Evolutionary conservation across 108 stramenopile genomes (phyloP).

Genomic region (Fistulifera pelliculosa): DNA sequence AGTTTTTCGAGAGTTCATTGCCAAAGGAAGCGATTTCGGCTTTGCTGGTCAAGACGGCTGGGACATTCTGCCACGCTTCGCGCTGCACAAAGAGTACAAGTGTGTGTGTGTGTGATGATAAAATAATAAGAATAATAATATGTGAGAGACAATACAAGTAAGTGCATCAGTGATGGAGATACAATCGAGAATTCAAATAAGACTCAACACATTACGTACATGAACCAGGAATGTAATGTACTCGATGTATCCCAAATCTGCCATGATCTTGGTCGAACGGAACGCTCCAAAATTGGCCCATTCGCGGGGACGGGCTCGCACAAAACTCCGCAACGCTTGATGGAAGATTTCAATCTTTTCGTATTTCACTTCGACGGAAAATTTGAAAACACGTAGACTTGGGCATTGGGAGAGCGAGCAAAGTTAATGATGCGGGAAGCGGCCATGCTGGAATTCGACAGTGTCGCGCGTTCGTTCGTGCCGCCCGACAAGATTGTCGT

Average conservation of each 20-base stretch:
- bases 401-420: constrained; percentile 52
- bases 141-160: too few relatives aligned
- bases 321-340: constrained; percentile 39
- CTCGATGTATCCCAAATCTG: constrained; percentile 56
- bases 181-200: too few relatives aligned
- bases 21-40: constrained; percentile 48
- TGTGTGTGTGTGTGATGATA: too few relatives aligned
- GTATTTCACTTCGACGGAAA: constrained; percentile 45
- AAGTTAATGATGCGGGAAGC: constrained; percentile 61
- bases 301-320: constrained; percentile 56
- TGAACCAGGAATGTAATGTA: constrained; percentile 22
- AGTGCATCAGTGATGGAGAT: too few relatives aligned
- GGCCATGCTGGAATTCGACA: constrained; percentile 59
- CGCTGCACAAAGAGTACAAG: constrained; percentile 31
- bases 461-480: constrained; percentile 57
- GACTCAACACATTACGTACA: too few relatives aligned
- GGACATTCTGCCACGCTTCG: constrained; percentile 29
- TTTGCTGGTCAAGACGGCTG: constrained; percentile 46
- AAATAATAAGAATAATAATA: too few relatives aligned
- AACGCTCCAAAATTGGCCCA: constrained; percentile 47
- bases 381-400: constrained; percentile 39
- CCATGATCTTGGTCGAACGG: constrained; percentile 44
- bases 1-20: constrained; percentile 57
- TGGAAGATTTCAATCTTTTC: constrained; percentile 40
- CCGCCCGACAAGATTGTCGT: constrained; percentile 42